These are phyloP conservation scores for Urtica urens DNA, from an alignment of 306 rosid genomes.

Conservation along the genomic window DNA sequence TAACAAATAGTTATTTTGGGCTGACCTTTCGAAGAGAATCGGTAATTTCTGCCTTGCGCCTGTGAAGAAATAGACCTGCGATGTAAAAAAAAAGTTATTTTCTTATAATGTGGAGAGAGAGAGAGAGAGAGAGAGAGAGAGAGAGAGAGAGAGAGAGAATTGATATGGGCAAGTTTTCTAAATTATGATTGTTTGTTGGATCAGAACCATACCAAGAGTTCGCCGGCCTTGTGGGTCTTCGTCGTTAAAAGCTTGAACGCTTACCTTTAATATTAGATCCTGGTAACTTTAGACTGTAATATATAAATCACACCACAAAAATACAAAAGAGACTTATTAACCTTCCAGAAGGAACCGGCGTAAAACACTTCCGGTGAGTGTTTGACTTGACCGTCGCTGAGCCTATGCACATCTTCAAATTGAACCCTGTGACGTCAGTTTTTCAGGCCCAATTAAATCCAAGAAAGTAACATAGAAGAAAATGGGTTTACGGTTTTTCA, in stretches of 20 bases:
- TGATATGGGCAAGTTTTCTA: slow-evolving; percentile 8
- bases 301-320: slow-evolving; percentile 2
- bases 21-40: slow-evolving; percentile 61
- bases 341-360: slow-evolving; percentile 99
- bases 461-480: no score
- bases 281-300: no score
- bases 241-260: slow-evolving; percentile 91
- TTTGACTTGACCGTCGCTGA: slow-evolving; percentile 95
- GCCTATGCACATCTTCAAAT: slow-evolving; percentile 97
- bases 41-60: slow-evolving; percentile 58
- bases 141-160: no score
- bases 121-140: neutral
- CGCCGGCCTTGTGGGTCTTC: slow-evolving; percentile 95
- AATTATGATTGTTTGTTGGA: slow-evolving; percentile 12
- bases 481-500: no score
- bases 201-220: slow-evolving; percentile 58
- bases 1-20: slow-evolving; percentile 11
- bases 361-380: slow-evolving; percentile 86
- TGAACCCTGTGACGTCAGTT: slow-evolving; percentile 70
- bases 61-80: slow-evolving; percentile 91
- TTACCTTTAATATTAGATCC: slow-evolving; percentile 45
- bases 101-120: neutral
- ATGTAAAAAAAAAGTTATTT: slow-evolving; percentile 10
- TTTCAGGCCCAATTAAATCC: no score
- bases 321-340: slow-evolving; percentile 8